Conservation (phyloP, 257 asterid genomes). For the Ehretia macrophylla region DNA sequence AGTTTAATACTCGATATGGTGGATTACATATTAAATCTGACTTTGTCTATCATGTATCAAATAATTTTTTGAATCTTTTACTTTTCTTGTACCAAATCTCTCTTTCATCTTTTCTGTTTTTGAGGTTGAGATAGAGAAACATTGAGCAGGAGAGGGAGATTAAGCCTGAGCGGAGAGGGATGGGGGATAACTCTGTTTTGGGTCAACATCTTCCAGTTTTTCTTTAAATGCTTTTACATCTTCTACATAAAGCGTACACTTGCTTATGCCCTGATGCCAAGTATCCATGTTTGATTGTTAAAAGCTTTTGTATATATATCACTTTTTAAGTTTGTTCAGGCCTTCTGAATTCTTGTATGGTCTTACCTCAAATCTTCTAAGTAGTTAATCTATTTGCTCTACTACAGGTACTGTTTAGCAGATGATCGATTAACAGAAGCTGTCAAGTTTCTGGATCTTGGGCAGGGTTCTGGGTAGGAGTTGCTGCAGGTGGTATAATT, state of each 20-base stretch:
- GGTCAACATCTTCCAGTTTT: too few species aligned
- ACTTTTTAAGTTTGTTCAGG: not conserved
- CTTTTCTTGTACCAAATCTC: not conserved
- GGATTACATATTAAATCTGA: not conserved
- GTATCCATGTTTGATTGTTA: too few species aligned
- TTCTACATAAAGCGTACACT: too few species aligned
- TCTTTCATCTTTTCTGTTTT: not conserved
- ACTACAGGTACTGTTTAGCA: slow-evolving; percentile 67
- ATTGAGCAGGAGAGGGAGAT: too few species aligned
- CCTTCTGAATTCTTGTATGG: not conserved
- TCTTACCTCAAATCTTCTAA: not conserved
- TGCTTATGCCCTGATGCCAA: too few species aligned
- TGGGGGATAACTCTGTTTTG: too few species aligned
- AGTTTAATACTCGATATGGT: too few species aligned
- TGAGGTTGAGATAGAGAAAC: too few species aligned
- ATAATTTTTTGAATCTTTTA: too few species aligned
- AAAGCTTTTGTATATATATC: too few species aligned
- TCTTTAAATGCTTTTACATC: too few species aligned
- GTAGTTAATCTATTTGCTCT: slow-evolving; percentile 7
- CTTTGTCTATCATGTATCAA: not conserved
- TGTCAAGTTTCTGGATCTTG: slow-evolving; percentile 74
- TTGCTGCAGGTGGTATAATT: slow-evolving; percentile 63
- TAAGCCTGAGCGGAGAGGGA: too few species aligned
- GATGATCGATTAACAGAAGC: slow-evolving; percentile 78
- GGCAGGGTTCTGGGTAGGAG: slow-evolving; percentile 86